Conservation (phyloP, 805 yeast genomes). For the Kregervanrija pseudodelftensis region DNA sequence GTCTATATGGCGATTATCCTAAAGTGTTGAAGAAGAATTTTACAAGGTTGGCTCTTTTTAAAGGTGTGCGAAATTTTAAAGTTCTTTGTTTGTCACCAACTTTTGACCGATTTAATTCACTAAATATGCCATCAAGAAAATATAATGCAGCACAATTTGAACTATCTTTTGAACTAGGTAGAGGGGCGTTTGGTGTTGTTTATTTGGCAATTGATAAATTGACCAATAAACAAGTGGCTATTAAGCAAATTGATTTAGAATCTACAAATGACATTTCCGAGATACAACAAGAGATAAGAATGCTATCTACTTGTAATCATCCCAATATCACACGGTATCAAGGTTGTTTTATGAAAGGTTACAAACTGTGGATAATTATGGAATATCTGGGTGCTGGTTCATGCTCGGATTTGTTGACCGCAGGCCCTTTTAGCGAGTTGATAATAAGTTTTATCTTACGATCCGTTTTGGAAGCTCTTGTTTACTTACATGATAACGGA, state of each 20-base stretch:
- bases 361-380: constrained; percentile 75
- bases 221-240: constrained; percentile 41
- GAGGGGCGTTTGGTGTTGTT: constrained; percentile 77
- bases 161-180: constrained; percentile 51
- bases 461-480: constrained; percentile 53
- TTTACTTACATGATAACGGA: constrained; percentile 61
- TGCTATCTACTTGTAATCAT: constrained; percentile 58
- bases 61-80: too few species aligned
- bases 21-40: too few species aligned
- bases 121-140: constrained; percentile 1
- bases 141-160: constrained; percentile 37
- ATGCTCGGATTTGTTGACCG: constrained; percentile 52
- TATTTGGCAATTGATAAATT: constrained; percentile 50
- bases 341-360: constrained; percentile 66
- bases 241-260: constrained; percentile 67
- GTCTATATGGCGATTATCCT: too few species aligned
- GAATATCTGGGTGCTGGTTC: constrained; percentile 78
- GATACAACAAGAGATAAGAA: constrained; percentile 64
- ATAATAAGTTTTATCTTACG: constrained; percentile 45
- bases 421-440: constrained; percentile 53
- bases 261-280: constrained; percentile 64
- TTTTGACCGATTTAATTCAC: neutral
- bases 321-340: constrained; percentile 58
- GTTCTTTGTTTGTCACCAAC: neutral
- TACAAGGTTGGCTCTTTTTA: too few species aligned